phyloP scores from a whole-genome alignment of 306 rosid species.

The Cicer judaicum region DNA sequence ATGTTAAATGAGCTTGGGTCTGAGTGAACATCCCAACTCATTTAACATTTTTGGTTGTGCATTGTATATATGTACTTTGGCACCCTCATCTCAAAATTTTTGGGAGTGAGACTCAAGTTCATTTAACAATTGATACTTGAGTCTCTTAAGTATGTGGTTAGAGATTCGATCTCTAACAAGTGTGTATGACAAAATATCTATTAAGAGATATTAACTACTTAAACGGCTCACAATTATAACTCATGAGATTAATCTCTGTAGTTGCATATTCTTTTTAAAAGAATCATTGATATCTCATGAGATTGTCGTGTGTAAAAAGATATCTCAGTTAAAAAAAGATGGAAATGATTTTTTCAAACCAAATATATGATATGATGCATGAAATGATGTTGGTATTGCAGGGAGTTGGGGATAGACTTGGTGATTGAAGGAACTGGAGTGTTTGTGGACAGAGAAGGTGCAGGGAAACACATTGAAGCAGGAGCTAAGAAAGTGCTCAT shows the following conservation, averaged over 20 bases:
- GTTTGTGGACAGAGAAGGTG: slow-evolving; percentile 96
- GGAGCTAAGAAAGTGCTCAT: slow-evolving; percentile 98
- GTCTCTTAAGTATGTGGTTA: neutral
- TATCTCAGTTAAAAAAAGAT: neutral
- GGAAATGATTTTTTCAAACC: neutral
- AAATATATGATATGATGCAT: neutral
- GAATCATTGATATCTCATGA: too few species aligned
- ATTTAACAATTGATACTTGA: too few species aligned
- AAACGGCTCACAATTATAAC: neutral
- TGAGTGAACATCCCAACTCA: too few species aligned
- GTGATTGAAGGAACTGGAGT: slow-evolving; percentile 99
- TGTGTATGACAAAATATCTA: neutral
- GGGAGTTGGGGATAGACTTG: slow-evolving; percentile 83
- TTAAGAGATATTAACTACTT: neutral
- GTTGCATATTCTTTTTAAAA: neutral
- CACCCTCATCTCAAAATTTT: too few species aligned
- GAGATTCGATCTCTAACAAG: neutral
- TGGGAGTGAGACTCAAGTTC: too few species aligned
- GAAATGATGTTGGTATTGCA: slow-evolving; percentile 39
- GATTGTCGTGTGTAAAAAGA: neutral
- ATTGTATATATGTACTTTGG: too few species aligned
- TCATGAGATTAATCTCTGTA: neutral
- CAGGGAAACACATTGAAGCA: slow-evolving; percentile 90
- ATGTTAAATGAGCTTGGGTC: neutral
- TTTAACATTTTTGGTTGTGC: too few species aligned